Conservation (phyloP, 768 basidiomycete species). For the Tephrocybe sp. region DNA sequence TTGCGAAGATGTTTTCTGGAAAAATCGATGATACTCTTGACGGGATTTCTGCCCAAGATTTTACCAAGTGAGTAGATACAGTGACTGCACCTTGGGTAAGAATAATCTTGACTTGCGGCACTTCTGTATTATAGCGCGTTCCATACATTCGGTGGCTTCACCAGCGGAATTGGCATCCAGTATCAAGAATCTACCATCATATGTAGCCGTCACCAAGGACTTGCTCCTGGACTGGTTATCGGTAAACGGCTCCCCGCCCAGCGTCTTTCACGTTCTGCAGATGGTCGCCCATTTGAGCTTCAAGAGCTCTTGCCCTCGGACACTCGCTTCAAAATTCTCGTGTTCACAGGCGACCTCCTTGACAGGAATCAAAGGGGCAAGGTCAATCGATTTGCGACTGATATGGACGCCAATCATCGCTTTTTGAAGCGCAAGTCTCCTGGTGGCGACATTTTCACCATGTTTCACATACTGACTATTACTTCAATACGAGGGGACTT, state of each 20-base stretch:
- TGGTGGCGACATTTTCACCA: slow-evolving; percentile 24
- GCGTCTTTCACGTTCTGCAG: slow-evolving; percentile 46
- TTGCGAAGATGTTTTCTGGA: slow-evolving; percentile 63
- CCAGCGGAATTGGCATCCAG: slow-evolving; percentile 52
- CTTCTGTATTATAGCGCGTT: slow-evolving; percentile 35
- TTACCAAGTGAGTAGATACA: slow-evolving; percentile 35
- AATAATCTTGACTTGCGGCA: not conserved
- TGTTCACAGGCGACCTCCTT: slow-evolving; percentile 48
- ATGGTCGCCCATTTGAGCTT: slow-evolving; percentile 47
- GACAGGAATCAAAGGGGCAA: slow-evolving; percentile 26
- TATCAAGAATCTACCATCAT: slow-evolving; percentile 50
- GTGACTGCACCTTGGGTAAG: not conserved
- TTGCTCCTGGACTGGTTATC: slow-evolving; percentile 39
- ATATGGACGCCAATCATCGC: slow-evolving; percentile 23
- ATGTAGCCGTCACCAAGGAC: slow-evolving; percentile 30
- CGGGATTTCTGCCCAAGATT: slow-evolving; percentile 53
- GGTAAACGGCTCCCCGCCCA: slow-evolving; percentile 55
- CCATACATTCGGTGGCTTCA: slow-evolving; percentile 52
- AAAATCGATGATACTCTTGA: slow-evolving; percentile 47
- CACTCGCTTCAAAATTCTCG: slow-evolving; percentile 51
- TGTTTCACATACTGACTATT: slow-evolving; percentile 45
- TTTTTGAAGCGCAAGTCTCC: slow-evolving; percentile 31
- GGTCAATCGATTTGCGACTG: slow-evolving; percentile 29
- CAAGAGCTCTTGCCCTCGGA: slow-evolving; percentile 54
- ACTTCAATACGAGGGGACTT: slow-evolving; percentile 37